Conservation (phyloP, 495 filamentous ascomycete species). For the Penicillium cinerascens region DNA sequence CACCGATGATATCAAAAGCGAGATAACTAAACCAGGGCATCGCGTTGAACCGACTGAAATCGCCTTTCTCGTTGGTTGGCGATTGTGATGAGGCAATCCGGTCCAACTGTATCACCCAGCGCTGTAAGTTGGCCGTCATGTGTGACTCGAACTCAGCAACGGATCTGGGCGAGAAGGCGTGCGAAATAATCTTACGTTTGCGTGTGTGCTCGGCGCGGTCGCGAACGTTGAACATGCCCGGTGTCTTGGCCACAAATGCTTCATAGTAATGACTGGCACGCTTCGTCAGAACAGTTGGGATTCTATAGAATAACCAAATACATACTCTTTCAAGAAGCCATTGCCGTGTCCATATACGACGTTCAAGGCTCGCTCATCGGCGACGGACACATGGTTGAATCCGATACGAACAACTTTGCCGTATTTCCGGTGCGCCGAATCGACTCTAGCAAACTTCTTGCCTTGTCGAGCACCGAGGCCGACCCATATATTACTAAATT, state of each 20-base stretch:
- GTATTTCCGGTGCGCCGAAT: slow-evolving; percentile 35
- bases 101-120: slow-evolving; percentile 66
- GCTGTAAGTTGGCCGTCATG: slow-evolving; percentile 66
- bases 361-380: slow-evolving; percentile 25
- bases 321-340: slow-evolving; percentile 60
- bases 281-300: neutral
- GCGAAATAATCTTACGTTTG: slow-evolving; percentile 75
- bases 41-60: slow-evolving; percentile 57
- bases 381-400: slow-evolving; percentile 35
- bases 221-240: slow-evolving; percentile 77
- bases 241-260: slow-evolving; percentile 72
- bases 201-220: slow-evolving; percentile 72
- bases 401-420: slow-evolving; percentile 41
- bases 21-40: slow-evolving; percentile 84
- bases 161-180: slow-evolving; percentile 72
- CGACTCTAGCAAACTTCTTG: slow-evolving; percentile 23
- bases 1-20: slow-evolving; percentile 57
- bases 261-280: slow-evolving; percentile 65
- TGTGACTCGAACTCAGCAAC: slow-evolving; percentile 74
- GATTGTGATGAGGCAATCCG: slow-evolving; percentile 28
- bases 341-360: slow-evolving; percentile 50
- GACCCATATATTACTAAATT: slow-evolving; percentile 27
- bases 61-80: slow-evolving; percentile 7
- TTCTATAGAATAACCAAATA: neutral
- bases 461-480: slow-evolving; percentile 19